Conservation (phyloP, 495 filamentous ascomycete species). For the Margaritispora aquatica region DNA sequence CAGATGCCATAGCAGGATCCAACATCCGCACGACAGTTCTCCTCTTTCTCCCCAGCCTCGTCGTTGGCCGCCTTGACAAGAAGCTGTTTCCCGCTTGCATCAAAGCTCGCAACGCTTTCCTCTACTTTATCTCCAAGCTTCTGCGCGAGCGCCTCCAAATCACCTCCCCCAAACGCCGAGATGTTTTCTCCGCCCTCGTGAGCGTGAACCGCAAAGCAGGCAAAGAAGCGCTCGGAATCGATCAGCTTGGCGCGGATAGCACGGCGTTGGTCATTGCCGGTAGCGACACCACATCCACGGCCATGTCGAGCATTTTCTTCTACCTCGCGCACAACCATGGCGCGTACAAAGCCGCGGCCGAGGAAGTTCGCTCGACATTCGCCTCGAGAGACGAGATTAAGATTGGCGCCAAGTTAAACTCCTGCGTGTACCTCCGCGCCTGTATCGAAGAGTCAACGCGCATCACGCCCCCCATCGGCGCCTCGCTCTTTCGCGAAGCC, state of each 20-base stretch:
- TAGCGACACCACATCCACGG: background rate
- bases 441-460: conserved; percentile 33
- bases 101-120: background rate
- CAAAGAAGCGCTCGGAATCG: background rate
- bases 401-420: background rate
- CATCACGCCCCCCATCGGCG: background rate
- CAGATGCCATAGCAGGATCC: background rate
- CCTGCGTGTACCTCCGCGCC: conserved; percentile 11
- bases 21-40: background rate
- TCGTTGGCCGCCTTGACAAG: background rate
- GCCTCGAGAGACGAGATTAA: background rate
- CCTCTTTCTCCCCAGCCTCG: background rate
- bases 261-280: background rate
- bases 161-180: background rate
- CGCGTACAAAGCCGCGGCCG: background rate
- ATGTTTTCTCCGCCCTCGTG: background rate
- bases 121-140: background rate
- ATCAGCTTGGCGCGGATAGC: background rate
- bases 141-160: background rate
- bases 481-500: background rate
- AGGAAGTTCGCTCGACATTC: background rate
- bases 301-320: background rate
- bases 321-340: background rate
- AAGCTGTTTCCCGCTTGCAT: background rate
- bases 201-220: background rate